phyloP scores from a whole-genome alignment of 331 rosid genomes.

The Pyracantha coccinea region DNA sequence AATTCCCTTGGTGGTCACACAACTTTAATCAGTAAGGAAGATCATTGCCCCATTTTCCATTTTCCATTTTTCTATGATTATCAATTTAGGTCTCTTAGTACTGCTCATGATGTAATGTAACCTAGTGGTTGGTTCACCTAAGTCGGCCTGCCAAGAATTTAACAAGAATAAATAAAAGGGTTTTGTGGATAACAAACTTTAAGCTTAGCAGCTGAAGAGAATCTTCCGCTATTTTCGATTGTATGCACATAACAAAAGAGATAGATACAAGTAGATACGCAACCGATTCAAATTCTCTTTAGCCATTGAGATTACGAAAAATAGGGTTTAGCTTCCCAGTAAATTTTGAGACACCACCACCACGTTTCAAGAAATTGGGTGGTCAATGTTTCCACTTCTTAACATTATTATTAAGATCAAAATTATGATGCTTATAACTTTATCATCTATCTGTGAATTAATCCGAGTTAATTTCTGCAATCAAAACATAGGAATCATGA shows the following conservation, averaged over 20 bases:
- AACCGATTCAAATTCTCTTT: too few relatives aligned
- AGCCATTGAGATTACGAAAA: not conserved
- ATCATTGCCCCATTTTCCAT: not conserved
- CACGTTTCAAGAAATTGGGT: conserved; percentile 2
- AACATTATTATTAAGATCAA: not conserved
- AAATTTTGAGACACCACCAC: not conserved
- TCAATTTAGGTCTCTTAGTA: not conserved
- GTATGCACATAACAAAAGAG: too few relatives aligned
- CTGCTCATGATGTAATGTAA: not conserved
- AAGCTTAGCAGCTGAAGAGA: too few relatives aligned
- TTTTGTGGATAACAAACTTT: too few relatives aligned
- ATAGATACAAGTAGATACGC: too few relatives aligned
- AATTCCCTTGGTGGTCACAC: not conserved
- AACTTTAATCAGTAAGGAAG: not conserved
- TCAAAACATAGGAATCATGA: not conserved
- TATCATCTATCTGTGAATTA: not conserved
- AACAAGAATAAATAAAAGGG: too few relatives aligned
- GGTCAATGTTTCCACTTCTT: not conserved
- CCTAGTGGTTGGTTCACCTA: not conserved
- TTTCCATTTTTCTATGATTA: not conserved
- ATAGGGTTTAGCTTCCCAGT: not conserved
- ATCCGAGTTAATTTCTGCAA: not conserved
- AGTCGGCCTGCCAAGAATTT: not conserved
- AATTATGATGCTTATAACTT: not conserved
- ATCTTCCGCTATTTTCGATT: too few relatives aligned